Evolutionary conservation across 495 filamentous ascomycete genomes (phyloP), one percentile per base, ranked within the genome.

Genomic region (Cudoniella acicularis): DNA sequence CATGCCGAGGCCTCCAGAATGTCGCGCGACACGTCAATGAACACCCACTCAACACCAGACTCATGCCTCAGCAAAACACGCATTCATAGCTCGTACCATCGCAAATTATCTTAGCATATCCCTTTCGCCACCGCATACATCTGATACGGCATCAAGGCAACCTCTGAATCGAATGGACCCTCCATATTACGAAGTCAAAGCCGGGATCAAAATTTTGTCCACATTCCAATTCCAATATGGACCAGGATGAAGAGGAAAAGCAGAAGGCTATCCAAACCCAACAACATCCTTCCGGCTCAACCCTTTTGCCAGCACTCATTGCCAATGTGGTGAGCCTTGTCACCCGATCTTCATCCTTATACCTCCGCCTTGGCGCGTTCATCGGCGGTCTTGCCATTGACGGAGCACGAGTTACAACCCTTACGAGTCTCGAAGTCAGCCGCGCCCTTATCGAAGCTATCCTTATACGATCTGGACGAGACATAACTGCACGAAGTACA

Each of bases 281-380:
- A 56, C 20, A 47, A 27, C 47, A 56, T n/a, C 23, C 52, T 20
- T 3, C 52, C 8, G 46, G 49, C 3, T 54, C 74, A 22, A 87
- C 88, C 1, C 79, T 92, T 2, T 79, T 92, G 0, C 88, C 88
- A 10, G 65, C 76, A 13, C 80, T 85, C 10, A 72, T 90, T 18
- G 88, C 89, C 13, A 87, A 79, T 23, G 72, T 84, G n/a, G 82
- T 92, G 48, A 89, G 86, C 55, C 64, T 90, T 23, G 73, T 86
- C 21, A 83, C 88, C 2, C 81, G 85, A 59, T 88, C 87, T 0
- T 86, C 87, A 2, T 84, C 86, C 6, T 75, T 90, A 18, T 86
- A 83, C 11, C 74, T 92, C 36, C 83, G 87, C n/a, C 64, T 91
- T n/a, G 83, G 86, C 4, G 84, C 83, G 0, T 77, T 85, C 48